A percentile compares a stretch with the other conserved stretches of the same genome.
phyloP scores from a whole-genome alignment of 176 grass and related monocot genomes.

The Zoysia pacifica region DNA sequence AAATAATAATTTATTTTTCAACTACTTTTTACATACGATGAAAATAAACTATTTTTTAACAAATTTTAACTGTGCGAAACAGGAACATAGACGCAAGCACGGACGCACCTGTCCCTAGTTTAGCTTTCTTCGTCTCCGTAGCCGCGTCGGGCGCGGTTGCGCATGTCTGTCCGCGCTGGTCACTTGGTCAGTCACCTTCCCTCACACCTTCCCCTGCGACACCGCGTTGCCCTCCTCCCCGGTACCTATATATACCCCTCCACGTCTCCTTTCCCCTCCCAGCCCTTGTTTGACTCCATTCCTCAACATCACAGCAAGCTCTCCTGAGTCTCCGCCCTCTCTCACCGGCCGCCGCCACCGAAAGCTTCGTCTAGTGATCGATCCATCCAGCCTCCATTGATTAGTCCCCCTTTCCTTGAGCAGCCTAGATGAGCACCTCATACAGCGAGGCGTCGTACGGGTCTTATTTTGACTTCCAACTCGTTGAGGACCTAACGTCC shows the following conservation, averaged over 20 bases:
- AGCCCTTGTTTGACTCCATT: background rate
- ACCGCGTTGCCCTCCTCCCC: constrained; percentile 17
- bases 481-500: constrained; percentile 33
- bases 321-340: no score
- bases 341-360: background rate
- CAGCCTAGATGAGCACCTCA: constrained; percentile 32
- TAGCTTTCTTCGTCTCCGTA: constrained; percentile 50
- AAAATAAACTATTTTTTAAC: no score
- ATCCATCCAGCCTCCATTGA: background rate
- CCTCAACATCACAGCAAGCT: background rate
- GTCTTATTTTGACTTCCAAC: constrained; percentile 35
- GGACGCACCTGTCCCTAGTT: no score
- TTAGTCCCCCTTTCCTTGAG: background rate
- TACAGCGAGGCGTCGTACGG: constrained; percentile 35
- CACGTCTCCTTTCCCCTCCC: background rate
- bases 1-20: no score
- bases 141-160: constrained; percentile 73
- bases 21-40: no score
- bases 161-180: background rate
- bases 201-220: constrained; percentile 24
- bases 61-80: no score
- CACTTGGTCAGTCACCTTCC: constrained; percentile 23
- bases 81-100: no score
- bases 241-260: constrained; percentile 28
- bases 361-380: no score